Base-by-base conservation (phyloP, 495 filamentous ascomycete species). In the Eremomyces bilateralis region DNA sequence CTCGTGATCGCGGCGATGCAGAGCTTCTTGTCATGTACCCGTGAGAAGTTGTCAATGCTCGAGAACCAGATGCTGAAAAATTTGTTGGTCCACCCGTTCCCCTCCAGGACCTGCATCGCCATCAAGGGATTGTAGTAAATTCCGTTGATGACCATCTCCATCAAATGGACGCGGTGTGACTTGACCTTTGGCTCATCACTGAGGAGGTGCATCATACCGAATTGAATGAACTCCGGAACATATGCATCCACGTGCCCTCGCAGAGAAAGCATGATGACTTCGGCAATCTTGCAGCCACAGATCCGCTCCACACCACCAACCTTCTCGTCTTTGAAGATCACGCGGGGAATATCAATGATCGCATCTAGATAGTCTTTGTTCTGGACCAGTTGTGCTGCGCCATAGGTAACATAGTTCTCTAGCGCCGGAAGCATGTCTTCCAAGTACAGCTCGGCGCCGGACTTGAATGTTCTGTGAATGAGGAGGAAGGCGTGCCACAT, bases 401-500 rank as follows among this genome's bases (percentile, higher is more conserved):
- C 88, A 51, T 90, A 97, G 35, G 83, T 71, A 29, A 97, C 76
- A 48, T 88, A 94, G 56, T 97, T 97, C 57, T 97, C 88, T 13
- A 97, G 64, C 0, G 90, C 85, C 2, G 88, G 88, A 19, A 97
- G 73, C 88, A 97, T 97, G 41, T 97, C 88, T 52, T 92, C 84
- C n/a, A 97, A 68, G 44, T 95, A 97, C 16, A 95, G 64, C 60
- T 95, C 88, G 12, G 88, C 88, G 21, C 88, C 83, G 29, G 80
- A 76, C 61, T 94, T 93, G 65, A 97, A 97, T 5, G 85, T 92
- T 42, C 77, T 68, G 53, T 95, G 90, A 39, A 97, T 88, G 20
- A 95, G 71, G 54, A 84, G 82, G 45, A 97, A 97, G 2, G 90
- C 83, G 49, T 82, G 71, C 88, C 88, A 97, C 88, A 97, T 97